Conservation (phyloP, 164 flowering plant species). For the Stephania yunnanensis region DNA sequence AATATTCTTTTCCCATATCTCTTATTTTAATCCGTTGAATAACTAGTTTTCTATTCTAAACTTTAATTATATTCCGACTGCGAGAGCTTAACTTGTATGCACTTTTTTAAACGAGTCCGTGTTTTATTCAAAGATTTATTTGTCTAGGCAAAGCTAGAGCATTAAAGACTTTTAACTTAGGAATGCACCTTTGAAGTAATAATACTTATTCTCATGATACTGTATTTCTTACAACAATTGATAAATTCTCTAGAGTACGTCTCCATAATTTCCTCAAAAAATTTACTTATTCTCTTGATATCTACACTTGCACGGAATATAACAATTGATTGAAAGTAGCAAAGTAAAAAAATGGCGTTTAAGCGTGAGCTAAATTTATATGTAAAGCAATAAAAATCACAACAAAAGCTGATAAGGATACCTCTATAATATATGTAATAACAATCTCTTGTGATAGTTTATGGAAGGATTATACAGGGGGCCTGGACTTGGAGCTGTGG, state of each 20-base stretch:
- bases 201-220: too few relatives aligned
- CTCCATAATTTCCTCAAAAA: too few relatives aligned
- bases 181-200: too few relatives aligned
- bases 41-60: too few relatives aligned
- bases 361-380: too few relatives aligned
- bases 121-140: not conserved
- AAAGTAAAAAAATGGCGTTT: too few relatives aligned
- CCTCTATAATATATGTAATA: not conserved
- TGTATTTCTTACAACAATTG: too few relatives aligned
- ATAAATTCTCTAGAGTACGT: too few relatives aligned
- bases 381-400: not conserved
- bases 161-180: not conserved
- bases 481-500: not conserved
- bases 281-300: too few relatives aligned
- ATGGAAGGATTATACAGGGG: not conserved
- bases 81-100: not conserved
- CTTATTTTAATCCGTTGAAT: not conserved
- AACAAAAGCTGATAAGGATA: slow-evolving; percentile 2
- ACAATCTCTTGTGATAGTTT: not conserved
- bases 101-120: not conserved
- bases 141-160: not conserved
- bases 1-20: not conserved
- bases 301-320: too few relatives aligned
- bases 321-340: too few relatives aligned
- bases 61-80: not conserved